Evolutionary conservation across 768 basidiomycete species (phyloP).

Genomic region (Phaffia australis): DNA sequence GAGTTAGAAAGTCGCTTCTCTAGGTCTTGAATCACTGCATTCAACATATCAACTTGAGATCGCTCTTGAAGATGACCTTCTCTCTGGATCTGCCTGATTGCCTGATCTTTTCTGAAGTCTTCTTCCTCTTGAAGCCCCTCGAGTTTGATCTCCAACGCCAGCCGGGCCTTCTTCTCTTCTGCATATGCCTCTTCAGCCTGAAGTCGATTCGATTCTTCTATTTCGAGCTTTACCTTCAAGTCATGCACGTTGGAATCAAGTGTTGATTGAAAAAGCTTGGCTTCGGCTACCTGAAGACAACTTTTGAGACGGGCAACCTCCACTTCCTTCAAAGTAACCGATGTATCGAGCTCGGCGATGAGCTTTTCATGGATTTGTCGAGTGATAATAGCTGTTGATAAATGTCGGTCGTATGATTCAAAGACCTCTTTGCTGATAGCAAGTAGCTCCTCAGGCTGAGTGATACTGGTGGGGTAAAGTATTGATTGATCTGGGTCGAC

Average conservation of each 20-base stretch:
- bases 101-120: slow-evolving; percentile 28
- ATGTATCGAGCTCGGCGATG: too few species aligned
- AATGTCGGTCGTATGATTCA: too few species aligned
- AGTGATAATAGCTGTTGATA: too few species aligned
- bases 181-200: slow-evolving; percentile 17
- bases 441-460: too few species aligned
- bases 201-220: slow-evolving; percentile 7
- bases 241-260: slow-evolving; percentile 1
- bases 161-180: slow-evolving; percentile 31
- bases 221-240: slow-evolving; percentile 16
- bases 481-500: too few species aligned
- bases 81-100: neutral
- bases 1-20: slow-evolving; percentile 1
- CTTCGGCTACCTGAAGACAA: too few species aligned
- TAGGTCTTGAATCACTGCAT: neutral
- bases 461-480: too few species aligned
- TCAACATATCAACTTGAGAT: neutral
- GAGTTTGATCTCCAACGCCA: slow-evolving; percentile 41
- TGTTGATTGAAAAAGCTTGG: too few species aligned
- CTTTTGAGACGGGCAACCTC: too few species aligned
- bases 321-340: too few species aligned
- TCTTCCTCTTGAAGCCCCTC: slow-evolving; percentile 47
- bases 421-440: too few species aligned
- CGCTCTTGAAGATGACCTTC: neutral
- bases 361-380: too few species aligned